Percentiles rank a stretch among this genome's conserved stretches.
Evolutionary conservation across 768 basidiomycete species (phyloP).

Genomic region (Lentinula edodes): DNA sequence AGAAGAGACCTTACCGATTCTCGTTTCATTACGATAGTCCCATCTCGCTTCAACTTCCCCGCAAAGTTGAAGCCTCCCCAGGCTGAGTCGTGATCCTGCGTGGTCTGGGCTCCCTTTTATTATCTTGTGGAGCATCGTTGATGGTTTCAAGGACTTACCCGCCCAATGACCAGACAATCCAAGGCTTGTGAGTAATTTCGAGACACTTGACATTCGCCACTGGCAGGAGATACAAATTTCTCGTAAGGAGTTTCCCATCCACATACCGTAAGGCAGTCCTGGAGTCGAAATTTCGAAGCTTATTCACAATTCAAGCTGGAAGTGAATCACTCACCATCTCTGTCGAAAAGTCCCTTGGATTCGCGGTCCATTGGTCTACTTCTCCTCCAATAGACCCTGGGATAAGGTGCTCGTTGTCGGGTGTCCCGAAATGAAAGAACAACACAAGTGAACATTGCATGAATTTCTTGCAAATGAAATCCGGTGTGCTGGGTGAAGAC

Average conservation of each 20-base stretch:
- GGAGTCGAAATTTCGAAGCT: not conserved
- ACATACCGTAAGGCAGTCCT: conserved; percentile 2
- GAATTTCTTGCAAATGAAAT: conserved; percentile 40
- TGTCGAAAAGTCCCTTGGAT: conserved; percentile 13
- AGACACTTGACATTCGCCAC: not conserved
- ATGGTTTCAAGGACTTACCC: conserved; percentile 1
- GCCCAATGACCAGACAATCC: conserved; percentile 4
- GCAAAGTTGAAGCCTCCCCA: conserved; percentile 64
- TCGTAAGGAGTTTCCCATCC: conserved; percentile 1
- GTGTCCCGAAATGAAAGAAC: conserved; percentile 29
- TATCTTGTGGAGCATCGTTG: not conserved
- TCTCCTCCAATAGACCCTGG: conserved; percentile 12
- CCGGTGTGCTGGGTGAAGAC: conserved; percentile 11
- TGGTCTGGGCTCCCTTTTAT: conserved; percentile 33
- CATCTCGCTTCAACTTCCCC: conserved; percentile 56
- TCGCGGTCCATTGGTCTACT: conserved; percentile 13
- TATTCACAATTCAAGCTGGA: not conserved
- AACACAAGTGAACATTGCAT: conserved; percentile 46
- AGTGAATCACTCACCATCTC: conserved; percentile 10
- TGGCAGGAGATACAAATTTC: not conserved
- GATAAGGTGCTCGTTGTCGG: conserved; percentile 27
- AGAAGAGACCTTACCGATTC: conserved; percentile 41
- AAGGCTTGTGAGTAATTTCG: conserved; percentile 1
- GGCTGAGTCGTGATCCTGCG: conserved; percentile 45
- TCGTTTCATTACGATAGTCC: conserved; percentile 54